phyloP scores from a whole-genome alignment of 805 yeast species.

The Wickerhamia fluorescens region DNA sequence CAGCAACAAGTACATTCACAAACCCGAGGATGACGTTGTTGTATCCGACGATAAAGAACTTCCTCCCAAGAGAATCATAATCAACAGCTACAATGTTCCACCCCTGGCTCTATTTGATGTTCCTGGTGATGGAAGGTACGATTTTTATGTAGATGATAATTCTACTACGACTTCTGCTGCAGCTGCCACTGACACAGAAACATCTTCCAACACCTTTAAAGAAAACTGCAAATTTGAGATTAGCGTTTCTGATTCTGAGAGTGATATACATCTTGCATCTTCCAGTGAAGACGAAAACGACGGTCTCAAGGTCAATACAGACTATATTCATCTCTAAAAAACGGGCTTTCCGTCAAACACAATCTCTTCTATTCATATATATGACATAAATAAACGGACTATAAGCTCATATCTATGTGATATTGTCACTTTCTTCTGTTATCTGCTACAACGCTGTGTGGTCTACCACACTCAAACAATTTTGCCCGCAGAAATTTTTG shows the following conservation, averaged over 20 bases:
- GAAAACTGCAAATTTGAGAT: conserved; percentile 13
- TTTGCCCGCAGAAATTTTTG: too few relatives aligned
- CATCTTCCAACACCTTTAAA: conserved; percentile 3
- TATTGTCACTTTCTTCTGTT: too few relatives aligned
- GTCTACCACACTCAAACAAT: too few relatives aligned
- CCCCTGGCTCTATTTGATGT: conserved; percentile 17
- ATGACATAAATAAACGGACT: too few relatives aligned
- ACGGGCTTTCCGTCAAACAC: too few relatives aligned
- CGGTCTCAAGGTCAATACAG: conserved; percentile 17
- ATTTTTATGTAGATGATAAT: conserved; percentile 16
- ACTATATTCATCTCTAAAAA: conserved; percentile 13
- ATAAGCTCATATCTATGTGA: too few relatives aligned
- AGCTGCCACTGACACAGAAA: too few relatives aligned
- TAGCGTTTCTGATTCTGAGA: conserved; percentile 1
- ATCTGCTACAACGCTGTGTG: too few relatives aligned
- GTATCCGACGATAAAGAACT: conserved; percentile 11
- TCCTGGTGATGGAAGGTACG: conserved; percentile 14
- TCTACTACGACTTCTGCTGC: too few relatives aligned
- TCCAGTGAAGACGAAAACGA: conserved; percentile 9
- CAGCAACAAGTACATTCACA: conserved; percentile 8
- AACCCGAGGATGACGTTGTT: conserved; percentile 11
- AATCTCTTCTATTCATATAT: too few relatives aligned
- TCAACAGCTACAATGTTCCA: conserved; percentile 29
- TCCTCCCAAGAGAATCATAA: conserved; percentile 4
- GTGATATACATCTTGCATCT: conserved; percentile 5